These are phyloP conservation scores for Mrakiaceae sp. DNA, from an alignment of 1,284 basidiomycete genomes.

Conservation along the genomic window DNA sequence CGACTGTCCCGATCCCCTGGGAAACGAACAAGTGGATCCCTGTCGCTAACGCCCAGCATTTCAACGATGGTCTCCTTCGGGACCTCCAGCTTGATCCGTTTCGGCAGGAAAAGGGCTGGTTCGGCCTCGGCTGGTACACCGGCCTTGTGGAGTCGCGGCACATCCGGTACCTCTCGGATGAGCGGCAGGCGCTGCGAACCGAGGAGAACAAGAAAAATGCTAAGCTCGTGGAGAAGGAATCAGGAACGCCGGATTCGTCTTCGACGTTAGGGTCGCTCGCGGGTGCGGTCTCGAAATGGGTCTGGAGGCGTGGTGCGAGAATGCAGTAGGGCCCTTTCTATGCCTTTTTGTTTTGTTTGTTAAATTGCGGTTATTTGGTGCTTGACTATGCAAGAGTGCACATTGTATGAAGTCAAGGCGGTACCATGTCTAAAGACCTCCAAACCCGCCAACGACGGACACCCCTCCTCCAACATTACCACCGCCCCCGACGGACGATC, in stretches of 20 bases:
- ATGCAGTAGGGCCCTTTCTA: too few relatives aligned
- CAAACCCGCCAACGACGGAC: too few relatives aligned
- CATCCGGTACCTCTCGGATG: not conserved
- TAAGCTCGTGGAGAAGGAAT: not conserved
- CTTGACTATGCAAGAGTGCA: too few relatives aligned
- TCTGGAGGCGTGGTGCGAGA: too few relatives aligned
- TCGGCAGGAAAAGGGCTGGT: not conserved
- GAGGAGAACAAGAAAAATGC: not conserved
- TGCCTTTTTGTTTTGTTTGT: too few relatives aligned
- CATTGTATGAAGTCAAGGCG: too few relatives aligned
- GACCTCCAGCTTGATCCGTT: not conserved
- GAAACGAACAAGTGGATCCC: not conserved
- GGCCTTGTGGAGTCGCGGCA: not conserved
- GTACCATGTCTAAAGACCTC: too few relatives aligned
- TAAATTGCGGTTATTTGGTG: too few relatives aligned
- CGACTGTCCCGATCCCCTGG: not conserved
- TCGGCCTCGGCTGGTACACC: not conserved
- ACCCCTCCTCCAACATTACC: too few relatives aligned
- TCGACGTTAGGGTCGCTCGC: not conserved
- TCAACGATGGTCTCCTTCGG: not conserved
- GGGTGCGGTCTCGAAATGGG: too few relatives aligned
- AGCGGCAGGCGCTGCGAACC: not conserved
- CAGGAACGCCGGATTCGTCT: not conserved
- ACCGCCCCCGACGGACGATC: too few relatives aligned
- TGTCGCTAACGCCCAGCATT: not conserved